Base-by-base conservation (phyloP, 176 grass and related monocot species). In the Calamus simplicifolius region DNA sequence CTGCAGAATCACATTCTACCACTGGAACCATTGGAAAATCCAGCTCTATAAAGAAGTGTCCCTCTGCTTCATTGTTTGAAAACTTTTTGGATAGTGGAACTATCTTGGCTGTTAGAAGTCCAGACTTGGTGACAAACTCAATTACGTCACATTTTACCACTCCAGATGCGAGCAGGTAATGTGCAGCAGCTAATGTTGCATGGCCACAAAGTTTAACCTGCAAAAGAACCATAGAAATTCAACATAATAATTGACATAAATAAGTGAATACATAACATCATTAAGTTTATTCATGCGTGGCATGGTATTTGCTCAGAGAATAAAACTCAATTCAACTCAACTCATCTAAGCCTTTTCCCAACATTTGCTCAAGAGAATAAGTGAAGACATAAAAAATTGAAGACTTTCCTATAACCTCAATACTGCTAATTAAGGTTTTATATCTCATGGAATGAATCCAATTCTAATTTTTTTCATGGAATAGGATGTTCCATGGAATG, bases 71-170 rank as follows among this genome's bases (percentile, higher is more conserved):
- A 21, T 27, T 65, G 2, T 19, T 10, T 5, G 64, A 49, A 52
- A 48, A 49, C 49, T 85, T 51, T 50, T 30, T 13, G 18, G 57
- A 10, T 6, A 3, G 10, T 43, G 2, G 35, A 31, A 79, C 62
- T 75, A 67, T 85, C 48, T 77, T 76, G 18, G 84, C 84, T 4
- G 74, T 88, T 54, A 85, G 68, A 49, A 85, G 5, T 18, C 89
- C 89, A 3, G 89, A 94, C 63, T 59, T 81, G 43, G 80, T 85
- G 25, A 58, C 15, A 56, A 94, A 94, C 51, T 94, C 77, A n/a
- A 88, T 57, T 18, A 62, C 63, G 27, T 53, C 30, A 56, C 57
- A 31, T 52, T 81, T 56, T 16, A 70, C 54, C 3, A 85, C 67
- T 16, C 69, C 59, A 49, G 67, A 61, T 0, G 71, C 67, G 55